phyloP scores from a whole-genome alignment of 2,329 filamentous ascomycete species.

The Herpotrichia juniperi region DNA sequence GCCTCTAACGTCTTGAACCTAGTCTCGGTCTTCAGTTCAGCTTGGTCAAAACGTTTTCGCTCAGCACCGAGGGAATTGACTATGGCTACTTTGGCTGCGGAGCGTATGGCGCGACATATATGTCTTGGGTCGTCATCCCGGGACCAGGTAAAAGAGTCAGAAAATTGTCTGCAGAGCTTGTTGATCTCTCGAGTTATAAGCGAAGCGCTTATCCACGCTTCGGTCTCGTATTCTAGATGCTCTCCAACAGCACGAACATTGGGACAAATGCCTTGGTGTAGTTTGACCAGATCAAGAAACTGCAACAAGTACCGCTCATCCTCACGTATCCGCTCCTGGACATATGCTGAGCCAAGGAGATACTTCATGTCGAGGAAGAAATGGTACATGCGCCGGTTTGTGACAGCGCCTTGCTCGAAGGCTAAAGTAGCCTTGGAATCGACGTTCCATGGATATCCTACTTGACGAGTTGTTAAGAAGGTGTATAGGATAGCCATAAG shows the following conservation, averaged over 20 bases:
- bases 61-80: constrained; percentile 90
- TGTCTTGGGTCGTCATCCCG: constrained; percentile 68
- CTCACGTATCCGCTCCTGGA: constrained; percentile 80
- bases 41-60: constrained; percentile 79
- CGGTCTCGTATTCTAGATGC: constrained; percentile 97
- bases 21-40: constrained; percentile 86
- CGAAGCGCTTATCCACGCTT: constrained; percentile 96
- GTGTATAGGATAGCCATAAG: constrained; percentile 97
- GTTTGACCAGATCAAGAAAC: constrained; percentile 92
- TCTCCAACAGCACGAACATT: constrained; percentile 91
- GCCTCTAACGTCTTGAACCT: constrained; percentile 78
- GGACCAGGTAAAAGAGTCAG: constrained; percentile 80
- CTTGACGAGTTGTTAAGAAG: constrained; percentile 93
- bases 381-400: constrained; percentile 94
- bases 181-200: constrained; percentile 96
- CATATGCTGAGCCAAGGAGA: constrained; percentile 84
- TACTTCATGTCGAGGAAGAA: constrained; percentile 96
- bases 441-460: constrained; percentile 90
- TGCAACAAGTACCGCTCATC: constrained; percentile 90
- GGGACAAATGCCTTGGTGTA: constrained; percentile 96
- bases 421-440: constrained; percentile 84
- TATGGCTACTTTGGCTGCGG: constrained; percentile 82
- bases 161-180: constrained; percentile 83
- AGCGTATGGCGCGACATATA: constrained; percentile 73
- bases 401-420: constrained; percentile 93